Base-by-base conservation (phyloP, 2,329 filamentous ascomycete genomes). In the Monilinia vaccinii-corymbosi region DNA sequence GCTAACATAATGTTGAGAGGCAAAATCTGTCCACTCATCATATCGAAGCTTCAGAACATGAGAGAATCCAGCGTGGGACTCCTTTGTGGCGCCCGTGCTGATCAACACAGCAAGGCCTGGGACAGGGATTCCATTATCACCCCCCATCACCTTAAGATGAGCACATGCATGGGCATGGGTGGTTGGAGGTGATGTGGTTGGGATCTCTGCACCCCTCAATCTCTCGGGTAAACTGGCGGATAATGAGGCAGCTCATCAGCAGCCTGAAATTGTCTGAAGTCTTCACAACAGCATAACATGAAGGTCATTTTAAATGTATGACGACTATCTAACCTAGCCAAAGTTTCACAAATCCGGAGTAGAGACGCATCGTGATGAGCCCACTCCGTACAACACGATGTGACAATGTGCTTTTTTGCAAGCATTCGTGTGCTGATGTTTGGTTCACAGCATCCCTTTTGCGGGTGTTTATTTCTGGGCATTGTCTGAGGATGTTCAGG, bases 81-180 rank as follows among this genome's bases (percentile, higher is more conserved):
- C 56, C 53, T 56, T 56, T 48, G 50, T 60, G 58, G 58, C 58
- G 58, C 51, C 51, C 58, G 50, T 60, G 51, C 58, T 56, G 50
- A 56, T 60, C 58, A 36, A 56, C 58, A 42, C 45, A 56, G 28
- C 48, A 47, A 59, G 57, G 31, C 57, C 53, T 45, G 9, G 28
- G 23, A 44, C 56, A 51, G 28, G 57, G 57, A 38, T 52, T 59
- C 21, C 36, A 31, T 58, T 51, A 53, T 55, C 44, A 58, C 57
- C 57, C 56, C 57, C 57, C 57, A 59, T 59, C 48, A 59, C 48
- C 58, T 50, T 42, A 57, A 60, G 58, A 60, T 60, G 52, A 57
- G 46, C 52, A 60, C 25, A 57, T 56, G 52, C 58, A 60, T 21
- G 58, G 58, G 52, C 58, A 59, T 59, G 57, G 57, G 40, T 59